phyloP scores from a whole-genome alignment of 208 protist species.

The Naegleria lovaniensis region DNA sequence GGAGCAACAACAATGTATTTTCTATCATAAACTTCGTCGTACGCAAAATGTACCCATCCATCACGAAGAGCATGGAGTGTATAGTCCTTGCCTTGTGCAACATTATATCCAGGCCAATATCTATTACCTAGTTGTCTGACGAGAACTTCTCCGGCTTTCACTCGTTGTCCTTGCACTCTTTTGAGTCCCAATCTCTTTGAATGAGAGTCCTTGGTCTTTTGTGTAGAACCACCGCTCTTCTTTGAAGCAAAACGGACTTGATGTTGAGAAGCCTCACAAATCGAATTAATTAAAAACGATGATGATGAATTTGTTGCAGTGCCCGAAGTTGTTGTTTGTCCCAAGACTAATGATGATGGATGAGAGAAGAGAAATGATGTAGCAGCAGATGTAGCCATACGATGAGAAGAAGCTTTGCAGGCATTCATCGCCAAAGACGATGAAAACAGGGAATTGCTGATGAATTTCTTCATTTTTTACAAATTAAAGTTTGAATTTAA shows the following conservation, averaged over 20 bases:
- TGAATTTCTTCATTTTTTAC: not conserved
- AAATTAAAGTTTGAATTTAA: too few species aligned
- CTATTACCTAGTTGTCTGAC: slow-evolving; percentile 23
- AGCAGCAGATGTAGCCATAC: too few species aligned
- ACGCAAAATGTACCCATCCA: not conserved
- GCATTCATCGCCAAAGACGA: too few species aligned
- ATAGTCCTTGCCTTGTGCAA: slow-evolving; percentile 27
- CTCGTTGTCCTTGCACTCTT: slow-evolving; percentile 37
- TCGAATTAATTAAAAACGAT: not conserved
- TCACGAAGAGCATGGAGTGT: not conserved
- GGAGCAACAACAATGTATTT: slow-evolving; percentile 2
- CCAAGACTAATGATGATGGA: not conserved
- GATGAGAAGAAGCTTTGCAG: too few species aligned
- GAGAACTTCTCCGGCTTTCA: slow-evolving; percentile 47
- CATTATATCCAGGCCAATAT: slow-evolving; percentile 13
- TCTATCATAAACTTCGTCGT: slow-evolving; percentile 11
- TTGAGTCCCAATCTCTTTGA: slow-evolving; percentile 48
- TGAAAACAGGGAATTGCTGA: not conserved
- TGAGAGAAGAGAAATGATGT: not conserved
- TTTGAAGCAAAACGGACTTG: slow-evolving; percentile 38
- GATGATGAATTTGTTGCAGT: not conserved
- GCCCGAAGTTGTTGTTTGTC: not conserved
- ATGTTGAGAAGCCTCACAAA: not conserved
- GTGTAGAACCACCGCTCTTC: slow-evolving; percentile 44
- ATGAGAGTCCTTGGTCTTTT: slow-evolving; percentile 36